These are phyloP conservation scores for Pisolithus sp. DNA, from an alignment of 768 basidiomycete genomes.

Conservation along the genomic window DNA sequence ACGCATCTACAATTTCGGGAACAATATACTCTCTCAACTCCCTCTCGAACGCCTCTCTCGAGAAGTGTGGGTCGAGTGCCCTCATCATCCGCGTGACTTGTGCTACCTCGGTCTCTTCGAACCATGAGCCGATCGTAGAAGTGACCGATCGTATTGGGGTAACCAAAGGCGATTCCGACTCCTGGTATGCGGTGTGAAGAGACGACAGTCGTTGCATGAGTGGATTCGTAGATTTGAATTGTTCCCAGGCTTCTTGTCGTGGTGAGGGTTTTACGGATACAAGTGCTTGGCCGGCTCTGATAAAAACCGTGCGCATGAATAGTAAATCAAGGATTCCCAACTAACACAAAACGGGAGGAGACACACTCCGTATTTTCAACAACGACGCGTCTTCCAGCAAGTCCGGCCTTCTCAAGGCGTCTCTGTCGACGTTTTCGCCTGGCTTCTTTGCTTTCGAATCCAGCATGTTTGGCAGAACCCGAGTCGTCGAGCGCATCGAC, in stretches of 20 bases:
- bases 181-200: conserved; percentile 71
- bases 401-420: conserved; percentile 82
- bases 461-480: conserved; percentile 88
- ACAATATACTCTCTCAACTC: conserved; percentile 96
- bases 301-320: neutral
- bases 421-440: conserved; percentile 73
- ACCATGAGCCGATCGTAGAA: conserved; percentile 79
- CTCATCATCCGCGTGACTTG: conserved; percentile 86
- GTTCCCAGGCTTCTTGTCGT: conserved; percentile 75
- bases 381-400: conserved; percentile 42
- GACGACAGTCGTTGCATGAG: conserved; percentile 53
- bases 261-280: conserved; percentile 80
- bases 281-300: conserved; percentile 79
- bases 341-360: neutral
- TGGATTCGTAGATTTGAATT: conserved; percentile 74
- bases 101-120: conserved; percentile 98
- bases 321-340: no score
- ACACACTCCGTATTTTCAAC: conserved; percentile 78
- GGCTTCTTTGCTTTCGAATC: conserved; percentile 92
- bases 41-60: conserved; percentile 77
- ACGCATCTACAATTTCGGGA: conserved; percentile 96
- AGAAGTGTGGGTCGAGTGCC: conserved; percentile 81
- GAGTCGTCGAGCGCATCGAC: conserved; percentile 93
- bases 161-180: conserved; percentile 89
- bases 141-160: conserved; percentile 78